Evolutionary conservation across 2,329 filamentous ascomycete species (phyloP).

Genomic region (Neurospora crassa): DNA sequence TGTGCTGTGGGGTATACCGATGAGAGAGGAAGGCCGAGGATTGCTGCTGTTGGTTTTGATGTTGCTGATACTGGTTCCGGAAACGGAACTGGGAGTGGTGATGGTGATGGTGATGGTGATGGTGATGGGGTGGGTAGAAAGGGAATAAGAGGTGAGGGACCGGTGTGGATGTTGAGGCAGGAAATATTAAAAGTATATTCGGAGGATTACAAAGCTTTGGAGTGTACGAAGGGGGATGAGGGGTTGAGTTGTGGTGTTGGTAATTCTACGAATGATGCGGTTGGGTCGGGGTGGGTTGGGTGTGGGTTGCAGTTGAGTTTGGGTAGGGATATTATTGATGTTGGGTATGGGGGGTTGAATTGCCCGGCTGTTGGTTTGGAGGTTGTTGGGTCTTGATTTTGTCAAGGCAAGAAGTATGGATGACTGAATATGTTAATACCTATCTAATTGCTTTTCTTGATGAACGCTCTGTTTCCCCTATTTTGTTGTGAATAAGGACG

Average conservation of each 20-base stretch:
- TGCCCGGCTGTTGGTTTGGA: neutral
- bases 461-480: too few relatives aligned
- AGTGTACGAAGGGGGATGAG: constrained; percentile 12
- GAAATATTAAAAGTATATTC: constrained; percentile 14
- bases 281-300: constrained; percentile 17
- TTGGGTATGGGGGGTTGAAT: neutral
- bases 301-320: constrained; percentile 23
- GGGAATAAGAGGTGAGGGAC: neutral
- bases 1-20: constrained; percentile 19
- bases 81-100: constrained; percentile 1
- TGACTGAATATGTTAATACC: too few relatives aligned
- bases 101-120: constrained; percentile 5
- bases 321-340: neutral
- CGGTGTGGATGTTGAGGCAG: constrained; percentile 20
- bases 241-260: constrained; percentile 15
- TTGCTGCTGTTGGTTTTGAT: constrained; percentile 19
- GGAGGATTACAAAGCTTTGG: constrained; percentile 17
- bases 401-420: neutral
- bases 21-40: constrained; percentile 10
- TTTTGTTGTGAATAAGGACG: too few relatives aligned
- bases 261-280: constrained; percentile 8
- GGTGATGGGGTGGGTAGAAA: constrained; percentile 7
- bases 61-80: neutral
- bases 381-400: neutral
- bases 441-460: too few relatives aligned